Conservation (phyloP, 177 flowering plant species). For the Tripterygium wilfordii region DNA sequence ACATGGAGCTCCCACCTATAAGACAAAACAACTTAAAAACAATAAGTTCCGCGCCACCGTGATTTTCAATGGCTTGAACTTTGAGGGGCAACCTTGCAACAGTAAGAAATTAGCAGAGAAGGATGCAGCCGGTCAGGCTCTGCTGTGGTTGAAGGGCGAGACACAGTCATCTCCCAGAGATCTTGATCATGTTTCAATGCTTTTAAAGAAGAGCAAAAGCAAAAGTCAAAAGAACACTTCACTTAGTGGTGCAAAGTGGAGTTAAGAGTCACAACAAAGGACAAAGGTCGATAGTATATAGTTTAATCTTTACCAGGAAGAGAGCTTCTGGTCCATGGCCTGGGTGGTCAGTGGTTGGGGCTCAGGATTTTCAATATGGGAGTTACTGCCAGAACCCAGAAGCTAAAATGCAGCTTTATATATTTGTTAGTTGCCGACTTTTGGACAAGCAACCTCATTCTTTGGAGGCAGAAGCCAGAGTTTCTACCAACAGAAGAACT, state of each 20-base stretch:
- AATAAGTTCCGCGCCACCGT: constrained; percentile 64
- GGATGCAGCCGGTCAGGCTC: constrained; percentile 80
- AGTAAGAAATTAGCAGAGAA: constrained; percentile 83
- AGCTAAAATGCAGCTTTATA: too few relatives aligned
- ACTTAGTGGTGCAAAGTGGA: constrained; percentile 14
- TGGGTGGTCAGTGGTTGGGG: too few relatives aligned
- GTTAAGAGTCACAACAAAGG: neutral
- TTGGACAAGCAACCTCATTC: too few relatives aligned
- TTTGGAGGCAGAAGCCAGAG: too few relatives aligned
- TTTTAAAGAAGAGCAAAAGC: constrained; percentile 52
- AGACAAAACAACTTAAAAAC: constrained; percentile 52
- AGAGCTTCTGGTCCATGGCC: neutral
- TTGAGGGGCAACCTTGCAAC: constrained; percentile 62
- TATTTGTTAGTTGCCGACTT: too few relatives aligned
- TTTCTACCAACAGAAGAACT: too few relatives aligned
- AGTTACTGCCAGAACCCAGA: too few relatives aligned
- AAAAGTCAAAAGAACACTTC: constrained; percentile 10
- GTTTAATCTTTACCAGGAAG: neutral
- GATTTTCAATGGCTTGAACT: constrained; percentile 69
- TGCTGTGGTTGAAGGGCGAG: constrained; percentile 66
- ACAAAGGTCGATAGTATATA: neutral
- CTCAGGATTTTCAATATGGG: too few relatives aligned
- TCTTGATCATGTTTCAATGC: constrained; percentile 46
- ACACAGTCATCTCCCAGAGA: constrained; percentile 25
- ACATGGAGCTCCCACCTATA: constrained; percentile 54